These are phyloP conservation scores for Nepenthes alata DNA, from an alignment of 179 eudicot genomes.

Conservation along the genomic window DNA sequence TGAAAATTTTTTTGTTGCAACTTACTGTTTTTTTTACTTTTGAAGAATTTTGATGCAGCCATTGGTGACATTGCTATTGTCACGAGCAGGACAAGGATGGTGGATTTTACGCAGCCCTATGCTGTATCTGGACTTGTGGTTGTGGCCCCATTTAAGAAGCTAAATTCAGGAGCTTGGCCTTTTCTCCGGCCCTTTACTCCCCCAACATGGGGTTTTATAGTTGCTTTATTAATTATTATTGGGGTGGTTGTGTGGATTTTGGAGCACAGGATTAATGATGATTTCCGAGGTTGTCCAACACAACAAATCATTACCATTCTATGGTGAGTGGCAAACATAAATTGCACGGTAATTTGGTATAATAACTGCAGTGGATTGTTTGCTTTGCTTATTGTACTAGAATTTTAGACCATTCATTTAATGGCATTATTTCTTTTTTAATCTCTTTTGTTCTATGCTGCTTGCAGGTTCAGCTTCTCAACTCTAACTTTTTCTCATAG, in stretches of 20 bases:
- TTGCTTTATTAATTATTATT: conserved; percentile 50
- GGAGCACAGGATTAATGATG: conserved; percentile 84
- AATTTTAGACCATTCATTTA: too few species aligned
- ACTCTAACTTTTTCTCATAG: conserved; percentile 44
- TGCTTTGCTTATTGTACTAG: too few species aligned
- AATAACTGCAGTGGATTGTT: too few species aligned
- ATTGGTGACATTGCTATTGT: conserved; percentile 87
- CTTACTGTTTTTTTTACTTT: background rate
- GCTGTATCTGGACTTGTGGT: conserved; percentile 82
- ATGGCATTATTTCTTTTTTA: too few species aligned
- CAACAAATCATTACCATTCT: conserved; percentile 65
- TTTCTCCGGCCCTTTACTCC: conserved; percentile 79
- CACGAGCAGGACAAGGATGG: conserved; percentile 64
- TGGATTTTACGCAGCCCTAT: conserved; percentile 90
- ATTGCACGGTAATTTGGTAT: background rate
- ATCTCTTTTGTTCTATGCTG: background rate
- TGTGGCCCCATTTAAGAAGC: conserved; percentile 57
- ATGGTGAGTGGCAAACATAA: conserved; percentile 39
- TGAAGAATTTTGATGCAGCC: conserved; percentile 67
- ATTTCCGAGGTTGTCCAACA: conserved; percentile 78
- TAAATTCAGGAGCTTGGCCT: conserved; percentile 72
- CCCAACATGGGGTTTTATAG: conserved; percentile 67
- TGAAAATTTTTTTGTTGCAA: background rate
- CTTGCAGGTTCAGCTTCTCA: conserved; percentile 44
- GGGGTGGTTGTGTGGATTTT: conserved; percentile 85